phyloP scores from a whole-genome alignment of 768 basidiomycete species.

The Leccinum imitatum region DNA sequence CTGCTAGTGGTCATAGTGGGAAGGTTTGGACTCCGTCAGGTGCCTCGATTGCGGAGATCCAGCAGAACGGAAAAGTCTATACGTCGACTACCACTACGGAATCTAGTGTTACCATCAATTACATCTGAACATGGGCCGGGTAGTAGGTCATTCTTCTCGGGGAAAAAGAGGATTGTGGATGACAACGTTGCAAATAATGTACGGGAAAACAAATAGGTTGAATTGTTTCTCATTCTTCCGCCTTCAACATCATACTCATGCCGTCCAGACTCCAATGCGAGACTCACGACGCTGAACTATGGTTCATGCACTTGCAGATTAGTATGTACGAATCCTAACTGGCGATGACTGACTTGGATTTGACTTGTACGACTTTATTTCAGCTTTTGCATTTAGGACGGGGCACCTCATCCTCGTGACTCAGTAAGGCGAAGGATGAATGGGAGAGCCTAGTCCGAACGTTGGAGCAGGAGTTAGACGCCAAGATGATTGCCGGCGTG shows the following conservation, averaged over 20 bases:
- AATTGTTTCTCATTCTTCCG: no score
- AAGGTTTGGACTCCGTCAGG: slow-evolving; percentile 8
- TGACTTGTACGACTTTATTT: no score
- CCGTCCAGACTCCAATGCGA: no score
- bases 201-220: neutral
- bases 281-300: no score
- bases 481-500: slow-evolving; percentile 39
- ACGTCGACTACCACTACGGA: slow-evolving; percentile 13
- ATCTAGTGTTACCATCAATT: slow-evolving; percentile 4
- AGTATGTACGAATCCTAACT: no score
- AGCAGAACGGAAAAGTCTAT: slow-evolving; percentile 7
- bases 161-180: neutral
- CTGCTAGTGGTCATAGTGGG: slow-evolving; percentile 10
- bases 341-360: no score
- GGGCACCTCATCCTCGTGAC: slow-evolving; percentile 19
- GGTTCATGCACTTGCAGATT: no score
- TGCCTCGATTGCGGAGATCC: slow-evolving; percentile 13
- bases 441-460: slow-evolving; percentile 66
- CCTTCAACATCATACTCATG: no score
- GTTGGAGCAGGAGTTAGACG: slow-evolving; percentile 53
- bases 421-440: slow-evolving; percentile 71
- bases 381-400: no score
- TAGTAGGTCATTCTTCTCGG: neutral
- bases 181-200: neutral
- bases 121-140: slow-evolving; percentile 1